Base-by-base conservation (phyloP, 2,329 filamentous ascomycete genomes). In the Talaromyces sp. region DNA sequence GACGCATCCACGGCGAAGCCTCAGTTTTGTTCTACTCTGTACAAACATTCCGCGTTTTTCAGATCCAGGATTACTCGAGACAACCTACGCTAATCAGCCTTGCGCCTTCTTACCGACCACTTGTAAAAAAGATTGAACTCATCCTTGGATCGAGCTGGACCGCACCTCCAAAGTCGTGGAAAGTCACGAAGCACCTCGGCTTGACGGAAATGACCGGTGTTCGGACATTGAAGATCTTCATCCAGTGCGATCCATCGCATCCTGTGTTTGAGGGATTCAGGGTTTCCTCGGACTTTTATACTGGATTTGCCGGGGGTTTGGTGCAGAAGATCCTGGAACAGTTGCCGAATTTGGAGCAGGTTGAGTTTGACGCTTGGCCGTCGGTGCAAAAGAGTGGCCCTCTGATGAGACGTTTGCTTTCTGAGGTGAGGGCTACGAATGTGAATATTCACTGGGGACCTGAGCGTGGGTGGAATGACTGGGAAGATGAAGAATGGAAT, bases 121-220 rank as follows among this genome's bases (percentile, higher is more conserved):
- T 78, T 31, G 77, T 89, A 62, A 82, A 80, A 13, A 81, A 80
- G 3, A 71, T 87, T 45, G 85, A 87, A 72, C 73, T 88, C 67
- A 80, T 85, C 3, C 74, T 88, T 3, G 86, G 86, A 0, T 85
- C 84, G 3, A 85, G 85, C 63, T 88, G 86, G 84, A 85, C 80
- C 3, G 78, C 78, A 45, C 85, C 85, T 27, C 86, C 86, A 15
- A 78, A 77, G 60, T 80, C 80, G 62, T 88, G 86, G 82, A 80
- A 79, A 19, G 81, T 85, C 17, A 80, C 81, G 57, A 73, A 77
- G 15, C 70, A 77, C 1, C 76, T 87, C 8, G 84, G 85, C 0
- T 71, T 87, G 41, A 71, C 74, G 3, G 81, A 85, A 47, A 81
- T 82, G 75, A 75, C 68, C 15, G 79, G 78, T 47, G 73, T 85